Conservation (phyloP, 768 basidiomycete species). For the Chalciporus pseudorubinellus region DNA sequence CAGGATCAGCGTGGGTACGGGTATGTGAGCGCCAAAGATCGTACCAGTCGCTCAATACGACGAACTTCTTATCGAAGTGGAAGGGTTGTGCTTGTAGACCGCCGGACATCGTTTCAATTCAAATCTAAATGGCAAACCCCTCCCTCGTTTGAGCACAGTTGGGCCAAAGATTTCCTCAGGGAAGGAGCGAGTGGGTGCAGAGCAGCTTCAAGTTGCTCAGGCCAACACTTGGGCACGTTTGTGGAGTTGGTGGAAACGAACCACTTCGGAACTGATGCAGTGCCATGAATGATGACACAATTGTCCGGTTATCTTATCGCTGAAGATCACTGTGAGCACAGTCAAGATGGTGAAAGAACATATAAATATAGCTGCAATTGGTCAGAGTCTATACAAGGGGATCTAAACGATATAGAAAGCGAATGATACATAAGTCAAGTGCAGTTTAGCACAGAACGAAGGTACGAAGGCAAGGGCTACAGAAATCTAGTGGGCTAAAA, state of each 20-base stretch:
- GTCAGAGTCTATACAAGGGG: constrained; percentile 1
- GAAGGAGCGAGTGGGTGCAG: background rate
- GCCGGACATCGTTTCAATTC: constrained; percentile 9
- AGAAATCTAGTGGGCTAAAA: constrained; percentile 6
- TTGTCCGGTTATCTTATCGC: constrained; percentile 19
- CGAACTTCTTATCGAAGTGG: constrained; percentile 67
- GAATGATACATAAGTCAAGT: constrained; percentile 17
- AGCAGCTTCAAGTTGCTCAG: background rate
- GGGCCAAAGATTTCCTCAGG: background rate
- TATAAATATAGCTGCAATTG: background rate
- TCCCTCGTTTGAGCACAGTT: background rate
- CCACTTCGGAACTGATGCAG: too few relatives aligned
- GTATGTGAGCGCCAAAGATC: constrained; percentile 20
- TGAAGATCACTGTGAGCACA: background rate
- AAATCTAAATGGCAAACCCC: background rate
- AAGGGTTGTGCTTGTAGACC: constrained; percentile 18
- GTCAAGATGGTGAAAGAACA: too few relatives aligned
- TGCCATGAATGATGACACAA: too few relatives aligned
- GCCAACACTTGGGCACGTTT: constrained; percentile 5
- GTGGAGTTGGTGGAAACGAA: constrained; percentile 10
- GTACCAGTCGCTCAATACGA: constrained; percentile 89
- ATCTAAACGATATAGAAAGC: constrained; percentile 8
- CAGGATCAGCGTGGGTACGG: background rate
- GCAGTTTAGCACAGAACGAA: background rate
- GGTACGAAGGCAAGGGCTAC: background rate